Evolutionary conservation across 345 rosid species (phyloP).

Genomic region (Limnanthes douglasii): DNA sequence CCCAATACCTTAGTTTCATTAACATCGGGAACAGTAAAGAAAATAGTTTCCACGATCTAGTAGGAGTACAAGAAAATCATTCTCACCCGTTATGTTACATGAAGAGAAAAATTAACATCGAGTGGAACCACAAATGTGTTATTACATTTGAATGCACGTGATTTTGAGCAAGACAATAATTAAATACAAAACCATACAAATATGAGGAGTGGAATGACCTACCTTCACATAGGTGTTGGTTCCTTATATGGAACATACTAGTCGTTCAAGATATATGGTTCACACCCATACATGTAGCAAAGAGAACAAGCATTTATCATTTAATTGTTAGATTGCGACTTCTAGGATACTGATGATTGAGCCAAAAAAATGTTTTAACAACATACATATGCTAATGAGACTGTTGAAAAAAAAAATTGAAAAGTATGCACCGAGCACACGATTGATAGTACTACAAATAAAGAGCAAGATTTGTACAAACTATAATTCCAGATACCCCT

Average conservation of each 20-base stretch:
- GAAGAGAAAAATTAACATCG: slow-evolving; percentile 4
- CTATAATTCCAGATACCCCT: too few species aligned
- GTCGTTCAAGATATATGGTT: slow-evolving; percentile 43
- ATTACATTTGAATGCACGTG: neutral
- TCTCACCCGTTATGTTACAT: slow-evolving; percentile 49
- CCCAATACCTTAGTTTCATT: slow-evolving; percentile 66
- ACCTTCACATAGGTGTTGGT: slow-evolving; percentile 96
- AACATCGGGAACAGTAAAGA: slow-evolving; percentile 90
- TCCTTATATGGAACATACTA: slow-evolving; percentile 69
- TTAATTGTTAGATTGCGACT: too few species aligned
- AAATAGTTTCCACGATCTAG: slow-evolving; percentile 88
- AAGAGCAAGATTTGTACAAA: too few species aligned
- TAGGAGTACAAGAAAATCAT: slow-evolving; percentile 94
- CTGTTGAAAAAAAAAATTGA: too few species aligned
- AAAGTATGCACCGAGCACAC: too few species aligned
- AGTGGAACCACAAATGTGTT: neutral
- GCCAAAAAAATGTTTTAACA: too few species aligned
- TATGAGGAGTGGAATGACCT: slow-evolving; percentile 76
- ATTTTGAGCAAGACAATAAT: neutral
- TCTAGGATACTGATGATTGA: too few species aligned
- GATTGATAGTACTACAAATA: too few species aligned
- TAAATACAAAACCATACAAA: slow-evolving; percentile 37
- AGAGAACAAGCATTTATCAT: too few species aligned
- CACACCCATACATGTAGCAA: slow-evolving; percentile 57
- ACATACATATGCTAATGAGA: too few species aligned